Conservation (phyloP, 2,329 filamentous ascomycete genomes). For the Nothomitra cinnamomea region DNA sequence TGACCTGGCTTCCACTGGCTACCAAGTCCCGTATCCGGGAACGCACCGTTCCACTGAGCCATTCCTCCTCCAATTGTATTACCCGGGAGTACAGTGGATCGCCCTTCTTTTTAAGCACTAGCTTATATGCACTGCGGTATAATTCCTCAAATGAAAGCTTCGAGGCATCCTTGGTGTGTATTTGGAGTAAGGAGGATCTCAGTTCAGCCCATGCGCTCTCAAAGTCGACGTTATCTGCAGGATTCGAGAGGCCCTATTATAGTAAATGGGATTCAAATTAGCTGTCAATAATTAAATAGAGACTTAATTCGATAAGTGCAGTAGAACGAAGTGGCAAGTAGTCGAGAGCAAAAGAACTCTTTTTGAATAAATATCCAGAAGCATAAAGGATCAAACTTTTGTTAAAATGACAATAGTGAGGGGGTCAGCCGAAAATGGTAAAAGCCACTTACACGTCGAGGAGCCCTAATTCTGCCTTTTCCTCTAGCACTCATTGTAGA, state of each 20-base stretch:
- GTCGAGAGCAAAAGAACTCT: neutral
- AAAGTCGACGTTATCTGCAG: slow-evolving; percentile 54
- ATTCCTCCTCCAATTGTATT: slow-evolving; percentile 61
- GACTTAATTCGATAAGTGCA: no score
- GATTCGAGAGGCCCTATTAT: slow-evolving; percentile 34
- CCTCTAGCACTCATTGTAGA: no score
- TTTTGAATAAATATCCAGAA: no score
- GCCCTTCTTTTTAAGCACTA: slow-evolving; percentile 78
- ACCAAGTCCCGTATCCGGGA: slow-evolving; percentile 54
- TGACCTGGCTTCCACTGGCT: slow-evolving; percentile 43
- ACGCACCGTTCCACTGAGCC: slow-evolving; percentile 61
- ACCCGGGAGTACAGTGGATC: slow-evolving; percentile 67
- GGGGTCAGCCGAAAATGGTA: no score
- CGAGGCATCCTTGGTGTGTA: slow-evolving; percentile 84
- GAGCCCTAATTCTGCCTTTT: neutral
- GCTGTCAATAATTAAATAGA: neutral
- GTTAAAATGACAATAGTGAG: no score
- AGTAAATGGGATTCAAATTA: neutral
- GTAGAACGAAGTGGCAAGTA: neutral
- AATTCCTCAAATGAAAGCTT: slow-evolving; percentile 85
- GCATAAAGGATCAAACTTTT: no score
- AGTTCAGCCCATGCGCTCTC: slow-evolving; percentile 72
- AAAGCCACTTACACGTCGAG: neutral
- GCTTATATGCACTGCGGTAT: slow-evolving; percentile 85
- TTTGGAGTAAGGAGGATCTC: slow-evolving; percentile 61